Evolutionary conservation across 2,329 filamentous ascomycete genomes (phyloP).

Genomic region (Aureobasidium sp.): DNA sequence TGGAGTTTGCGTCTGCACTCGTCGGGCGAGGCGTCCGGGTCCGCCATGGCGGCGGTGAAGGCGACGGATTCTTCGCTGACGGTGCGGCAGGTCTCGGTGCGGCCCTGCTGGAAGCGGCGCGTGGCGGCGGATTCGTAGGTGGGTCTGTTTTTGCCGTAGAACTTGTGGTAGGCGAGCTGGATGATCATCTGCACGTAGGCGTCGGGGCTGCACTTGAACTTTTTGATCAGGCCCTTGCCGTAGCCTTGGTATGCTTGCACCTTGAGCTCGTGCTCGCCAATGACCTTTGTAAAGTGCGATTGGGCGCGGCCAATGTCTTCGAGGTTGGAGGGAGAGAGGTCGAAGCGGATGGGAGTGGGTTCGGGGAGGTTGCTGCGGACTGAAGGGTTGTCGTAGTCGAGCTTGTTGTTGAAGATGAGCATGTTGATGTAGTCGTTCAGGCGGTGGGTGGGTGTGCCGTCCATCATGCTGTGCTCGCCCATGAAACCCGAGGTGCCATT

Average conservation of each 20-base stretch:
- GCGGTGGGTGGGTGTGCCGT: constrained; percentile 93
- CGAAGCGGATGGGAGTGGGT: constrained; percentile 68
- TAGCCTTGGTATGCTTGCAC: constrained; percentile 97
- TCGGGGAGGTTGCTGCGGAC: constrained; percentile 78
- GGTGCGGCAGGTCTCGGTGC: constrained; percentile 89
- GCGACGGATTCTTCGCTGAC: constrained; percentile 87
- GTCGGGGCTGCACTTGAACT: constrained; percentile 96
- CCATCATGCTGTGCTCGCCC: constrained; percentile 99
- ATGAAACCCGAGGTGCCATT: constrained; percentile 97
- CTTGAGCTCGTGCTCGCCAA: constrained; percentile 78
- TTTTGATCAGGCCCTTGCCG: constrained; percentile 97
- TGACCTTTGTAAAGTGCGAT: constrained; percentile 70
- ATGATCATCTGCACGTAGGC: constrained; percentile 98
- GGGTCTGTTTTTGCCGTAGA: constrained; percentile 95
- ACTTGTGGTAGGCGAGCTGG: constrained; percentile 95
- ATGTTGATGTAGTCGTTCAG: constrained; percentile 92
- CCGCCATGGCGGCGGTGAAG: constrained; percentile 81
- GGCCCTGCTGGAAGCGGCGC: constrained; percentile 88
- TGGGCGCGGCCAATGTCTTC: constrained; percentile 70
- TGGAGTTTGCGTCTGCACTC: constrained; percentile 68
- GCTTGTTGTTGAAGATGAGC: constrained; percentile 86
- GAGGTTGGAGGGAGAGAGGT: constrained; percentile 63
- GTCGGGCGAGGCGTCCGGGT: constrained; percentile 54
- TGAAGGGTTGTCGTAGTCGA: constrained; percentile 72
- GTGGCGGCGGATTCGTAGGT: constrained; percentile 97